A percentile compares a stretch with the other conserved stretches of the same genome.
Evolutionary conservation across 1,284 basidiomycete genomes (phyloP).

Genomic region (Boletus nobilissimus): DNA sequence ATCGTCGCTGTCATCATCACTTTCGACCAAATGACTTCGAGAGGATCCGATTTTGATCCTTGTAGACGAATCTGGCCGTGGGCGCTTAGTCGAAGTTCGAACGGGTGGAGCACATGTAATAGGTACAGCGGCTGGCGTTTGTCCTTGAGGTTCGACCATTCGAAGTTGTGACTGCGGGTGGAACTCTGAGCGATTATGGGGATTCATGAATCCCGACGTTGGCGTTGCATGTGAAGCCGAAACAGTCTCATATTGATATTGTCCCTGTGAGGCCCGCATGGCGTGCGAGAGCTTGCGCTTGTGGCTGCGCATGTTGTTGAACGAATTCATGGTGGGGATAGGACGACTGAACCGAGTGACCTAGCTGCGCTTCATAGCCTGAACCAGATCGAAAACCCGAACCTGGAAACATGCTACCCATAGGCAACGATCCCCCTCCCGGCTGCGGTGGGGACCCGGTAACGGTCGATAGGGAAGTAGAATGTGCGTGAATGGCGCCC

Average conservation of each 20-base stretch:
- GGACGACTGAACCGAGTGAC: slow-evolving; percentile 20
- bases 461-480: slow-evolving; percentile 42
- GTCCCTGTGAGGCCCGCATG: slow-evolving; percentile 23
- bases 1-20: slow-evolving; percentile 47
- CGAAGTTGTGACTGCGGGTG: slow-evolving; percentile 19
- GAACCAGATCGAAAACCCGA: slow-evolving; percentile 6
- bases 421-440: slow-evolving; percentile 8
- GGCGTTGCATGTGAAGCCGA: slow-evolving; percentile 21
- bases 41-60: neutral
- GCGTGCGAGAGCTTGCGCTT: slow-evolving; percentile 9
- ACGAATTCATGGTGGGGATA: slow-evolving; percentile 15
- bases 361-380: slow-evolving; percentile 11
- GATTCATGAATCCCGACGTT: slow-evolving; percentile 2
- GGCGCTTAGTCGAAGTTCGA: slow-evolving; percentile 37
- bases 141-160: slow-evolving; percentile 14
- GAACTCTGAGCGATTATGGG: slow-evolving; percentile 11
- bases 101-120: neutral
- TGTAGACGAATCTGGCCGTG: slow-evolving; percentile 13
- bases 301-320: slow-evolving; percentile 22
- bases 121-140: neutral
- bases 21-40: slow-evolving; percentile 31
- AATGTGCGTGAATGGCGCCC: slow-evolving; percentile 29
- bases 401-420: neutral
- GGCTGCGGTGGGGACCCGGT: slow-evolving; percentile 35
- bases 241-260: slow-evolving; percentile 17